Evolutionary conservation across 2,329 filamentous ascomycete species (phyloP).

Genomic region (Colletotrichum musae): DNA sequence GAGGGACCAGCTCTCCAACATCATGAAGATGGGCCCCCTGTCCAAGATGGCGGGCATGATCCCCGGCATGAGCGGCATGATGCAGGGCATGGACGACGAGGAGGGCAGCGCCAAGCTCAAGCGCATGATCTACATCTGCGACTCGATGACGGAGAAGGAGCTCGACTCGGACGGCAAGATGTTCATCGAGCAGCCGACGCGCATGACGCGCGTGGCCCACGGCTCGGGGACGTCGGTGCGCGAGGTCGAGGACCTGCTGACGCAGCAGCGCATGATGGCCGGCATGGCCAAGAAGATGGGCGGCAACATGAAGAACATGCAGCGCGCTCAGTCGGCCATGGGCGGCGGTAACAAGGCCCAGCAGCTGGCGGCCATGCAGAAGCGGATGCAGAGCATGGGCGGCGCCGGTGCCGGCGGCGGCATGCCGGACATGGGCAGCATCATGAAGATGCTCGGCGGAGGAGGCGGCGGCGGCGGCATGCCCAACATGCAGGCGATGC

Average conservation of each 20-base stretch:
- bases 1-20: slow-evolving; percentile 94
- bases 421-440: slow-evolving; percentile 68
- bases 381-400: slow-evolving; percentile 93
- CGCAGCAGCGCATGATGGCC: slow-evolving; percentile 98
- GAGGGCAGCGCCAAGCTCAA: slow-evolving; percentile 94
- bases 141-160: slow-evolving; percentile 97
- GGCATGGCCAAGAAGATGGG: slow-evolving; percentile 99
- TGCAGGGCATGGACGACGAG: slow-evolving; percentile 96
- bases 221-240: slow-evolving; percentile 91
- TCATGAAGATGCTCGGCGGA: slow-evolving; percentile 93
- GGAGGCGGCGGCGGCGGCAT: slow-evolving; percentile 72
- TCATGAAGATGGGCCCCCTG: slow-evolving; percentile 99
- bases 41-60: slow-evolving; percentile 99
- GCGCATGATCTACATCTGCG: slow-evolving; percentile 99
- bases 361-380: slow-evolving; percentile 97
- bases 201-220: slow-evolving; percentile 92
- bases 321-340: slow-evolving; percentile 91
- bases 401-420: slow-evolving; percentile 74
- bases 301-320: slow-evolving; percentile 97
- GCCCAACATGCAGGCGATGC: slow-evolving; percentile 84
- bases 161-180: slow-evolving; percentile 96
- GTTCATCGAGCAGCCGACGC: slow-evolving; percentile 90
- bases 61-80: slow-evolving; percentile 92
- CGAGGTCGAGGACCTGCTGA: slow-evolving; percentile 97
- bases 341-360: slow-evolving; percentile 92